These are phyloP conservation scores for Russula olivacea DNA, from an alignment of 768 basidiomycete genomes.

Conservation along the genomic window DNA sequence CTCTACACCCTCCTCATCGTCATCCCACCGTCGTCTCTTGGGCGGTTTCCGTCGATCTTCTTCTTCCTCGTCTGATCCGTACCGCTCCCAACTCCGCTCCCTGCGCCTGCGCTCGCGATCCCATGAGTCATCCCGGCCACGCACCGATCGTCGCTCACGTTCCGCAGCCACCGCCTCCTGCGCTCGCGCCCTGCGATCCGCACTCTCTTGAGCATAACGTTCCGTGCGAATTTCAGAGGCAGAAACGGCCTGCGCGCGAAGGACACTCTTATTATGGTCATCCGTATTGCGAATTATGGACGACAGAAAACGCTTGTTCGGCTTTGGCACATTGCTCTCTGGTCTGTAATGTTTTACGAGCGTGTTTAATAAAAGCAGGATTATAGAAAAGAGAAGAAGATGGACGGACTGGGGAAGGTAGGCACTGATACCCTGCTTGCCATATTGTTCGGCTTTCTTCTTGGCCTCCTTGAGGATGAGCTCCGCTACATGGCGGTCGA, in stretches of 20 bases:
- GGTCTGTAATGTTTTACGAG: constrained; percentile 36
- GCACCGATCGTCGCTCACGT: constrained; percentile 40
- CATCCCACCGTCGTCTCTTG: constrained; percentile 37
- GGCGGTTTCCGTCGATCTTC: constrained; percentile 30
- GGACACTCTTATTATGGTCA: constrained; percentile 86
- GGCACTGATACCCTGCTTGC: constrained; percentile 69
- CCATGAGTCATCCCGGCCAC: constrained; percentile 36
- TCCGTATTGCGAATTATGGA: constrained; percentile 91
- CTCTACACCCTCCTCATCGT: constrained; percentile 34
- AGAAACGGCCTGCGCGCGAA: constrained; percentile 65
- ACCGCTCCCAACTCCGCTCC: constrained; percentile 47
- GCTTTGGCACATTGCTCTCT: constrained; percentile 66
- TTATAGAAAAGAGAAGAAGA: background rate
- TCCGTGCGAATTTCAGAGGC: constrained; percentile 68
- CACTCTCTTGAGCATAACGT: constrained; percentile 58
- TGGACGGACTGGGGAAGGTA: constrained; percentile 56
- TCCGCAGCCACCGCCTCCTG: constrained; percentile 73
- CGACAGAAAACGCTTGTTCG: constrained; percentile 78
- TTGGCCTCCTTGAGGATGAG: constrained; percentile 91
- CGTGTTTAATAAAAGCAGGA: background rate
- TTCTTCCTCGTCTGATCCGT: constrained; percentile 36
- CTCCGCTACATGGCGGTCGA: constrained; percentile 88
- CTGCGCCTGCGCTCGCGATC: constrained; percentile 46
- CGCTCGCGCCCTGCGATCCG: constrained; percentile 57
- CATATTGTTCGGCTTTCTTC: constrained; percentile 78